These are phyloP conservation scores for Quercus tomentella DNA, from an alignment of 331 rosid genomes.

Conservation along the genomic window DNA sequence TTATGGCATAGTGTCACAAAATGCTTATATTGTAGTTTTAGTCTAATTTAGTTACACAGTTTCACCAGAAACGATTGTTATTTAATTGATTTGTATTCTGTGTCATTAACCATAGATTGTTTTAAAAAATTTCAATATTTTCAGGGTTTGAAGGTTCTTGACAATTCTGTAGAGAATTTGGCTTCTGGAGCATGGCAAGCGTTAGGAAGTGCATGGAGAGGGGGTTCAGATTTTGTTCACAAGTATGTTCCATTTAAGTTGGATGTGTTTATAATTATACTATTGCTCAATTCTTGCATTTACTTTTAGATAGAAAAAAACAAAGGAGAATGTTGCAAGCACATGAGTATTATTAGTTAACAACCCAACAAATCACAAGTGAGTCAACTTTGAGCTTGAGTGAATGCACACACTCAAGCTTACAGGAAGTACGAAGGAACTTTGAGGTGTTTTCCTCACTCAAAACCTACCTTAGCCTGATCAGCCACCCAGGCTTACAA, in stretches of 20 bases:
- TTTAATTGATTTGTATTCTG: neutral
- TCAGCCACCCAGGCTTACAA: no score
- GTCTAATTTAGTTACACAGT: neutral
- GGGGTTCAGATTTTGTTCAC: constrained; percentile 66
- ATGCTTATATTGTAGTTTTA: neutral
- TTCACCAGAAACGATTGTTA: neutral
- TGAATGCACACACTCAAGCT: no score
- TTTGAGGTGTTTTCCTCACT: no score
- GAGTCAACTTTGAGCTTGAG: no score
- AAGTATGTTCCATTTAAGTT: constrained; percentile 41
- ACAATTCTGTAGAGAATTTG: constrained; percentile 86
- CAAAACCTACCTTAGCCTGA: no score
- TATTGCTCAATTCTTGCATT: neutral
- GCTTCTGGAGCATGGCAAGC: constrained; percentile 98
- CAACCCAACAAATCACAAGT: no score
- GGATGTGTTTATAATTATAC: neutral
- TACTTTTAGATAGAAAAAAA: neutral
- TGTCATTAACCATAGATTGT: neutral
- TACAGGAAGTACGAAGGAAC: no score
- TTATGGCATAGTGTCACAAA: neutral
- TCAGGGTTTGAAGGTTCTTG: constrained; percentile 84
- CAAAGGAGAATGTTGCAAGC: neutral
- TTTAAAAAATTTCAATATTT: constrained; percentile 9
- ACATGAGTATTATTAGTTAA: neutral
- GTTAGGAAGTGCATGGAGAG: constrained; percentile 86